Percentiles rank a stretch among this genome's conserved stretches.
Conservation (phyloP, 768 basidiomycete species). For the Kwoniella sp. region DNA sequence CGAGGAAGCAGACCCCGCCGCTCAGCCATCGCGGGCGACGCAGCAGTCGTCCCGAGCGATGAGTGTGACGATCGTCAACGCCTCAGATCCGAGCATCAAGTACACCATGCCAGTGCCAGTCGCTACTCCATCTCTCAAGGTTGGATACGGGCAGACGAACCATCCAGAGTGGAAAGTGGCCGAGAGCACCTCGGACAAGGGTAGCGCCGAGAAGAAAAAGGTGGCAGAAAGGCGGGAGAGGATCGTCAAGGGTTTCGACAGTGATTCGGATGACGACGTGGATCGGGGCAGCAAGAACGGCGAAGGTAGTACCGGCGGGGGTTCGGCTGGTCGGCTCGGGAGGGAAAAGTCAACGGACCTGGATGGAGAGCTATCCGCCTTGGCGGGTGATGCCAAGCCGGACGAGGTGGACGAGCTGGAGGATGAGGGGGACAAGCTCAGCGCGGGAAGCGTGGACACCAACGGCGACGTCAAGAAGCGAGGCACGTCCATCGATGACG, state of each 20-base stretch:
- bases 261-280: conserved; percentile 18
- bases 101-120: conserved; percentile 16
- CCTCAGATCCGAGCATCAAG: conserved; percentile 15
- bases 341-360: background rate
- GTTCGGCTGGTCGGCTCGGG: background rate
- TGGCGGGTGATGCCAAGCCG: conserved; percentile 4
- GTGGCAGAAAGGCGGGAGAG: conserved; percentile 10
- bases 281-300: conserved; percentile 1
- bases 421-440: conserved; percentile 12
- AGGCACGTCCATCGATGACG: conserved; percentile 14
- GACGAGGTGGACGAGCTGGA: conserved; percentile 30
- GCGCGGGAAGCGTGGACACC: background rate
- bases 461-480: conserved; percentile 7
- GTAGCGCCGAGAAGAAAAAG: conserved; percentile 15
- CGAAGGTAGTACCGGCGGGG: background rate
- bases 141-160: conserved; percentile 3
- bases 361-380: conserved; percentile 7
- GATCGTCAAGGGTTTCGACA: conserved; percentile 23
- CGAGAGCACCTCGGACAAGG: background rate
- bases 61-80: conserved; percentile 18
- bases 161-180: conserved; percentile 17
- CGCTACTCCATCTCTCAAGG: conserved; percentile 4
- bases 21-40: background rate
- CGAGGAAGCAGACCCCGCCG: conserved; percentile 14
- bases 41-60: conserved; percentile 9